Evolutionary conservation across 306 rosid genomes (phyloP), one percentile per base, ranked within the genome.

Genomic region (Delonix regia): DNA sequence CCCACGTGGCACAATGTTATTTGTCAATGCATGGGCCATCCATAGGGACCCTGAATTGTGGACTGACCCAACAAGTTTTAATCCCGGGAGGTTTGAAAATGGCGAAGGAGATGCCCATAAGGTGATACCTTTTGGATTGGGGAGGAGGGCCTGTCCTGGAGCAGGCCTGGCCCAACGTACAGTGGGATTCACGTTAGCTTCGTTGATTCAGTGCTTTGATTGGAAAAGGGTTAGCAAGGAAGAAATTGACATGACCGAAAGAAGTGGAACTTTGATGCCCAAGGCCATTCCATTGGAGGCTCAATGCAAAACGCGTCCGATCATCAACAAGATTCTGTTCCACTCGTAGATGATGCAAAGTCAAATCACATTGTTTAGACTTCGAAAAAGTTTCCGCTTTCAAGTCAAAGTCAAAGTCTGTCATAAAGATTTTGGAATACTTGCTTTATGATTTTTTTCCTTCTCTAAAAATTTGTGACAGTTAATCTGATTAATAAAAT

Each of bases 1-100:
- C 61, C 90, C 92, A 15, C 85, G 84, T n/a, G 71, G 56, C 36
- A 85, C 94, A 0, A 65, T 88, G 21, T 53, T 89, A 55, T 28
- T 91, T 30, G 87, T 89, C 16, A 89, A 89, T 27, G 90, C 82
- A 0, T 91, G 93, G 97, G 87, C 88, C 59, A 80, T 89, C 4
- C 91, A 89, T 9, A 83, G 91, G 42, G 92, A 91, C 68, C 88
- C 89, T 0, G 18, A 66, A 3, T 3, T 81, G 16, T 88, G 94
- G 97, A 30, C 41, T 10, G 85, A 89, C 2, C 79, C 87, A 0
- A 48, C 44, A 16, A 82, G 67, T 18, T 91, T 91, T 72, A 83
- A 52, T 77, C 91, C 92, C 0, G 90, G 85, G 55, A 85, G 97
- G 55, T 85, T 86, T 36, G 44, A 74, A 44, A 74, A 27, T n/a